Percentiles rank a stretch among this genome's conserved stretches.
These are phyloP conservation scores for Protea cynaroides DNA, from an alignment of 164 flowering plant species.

Conservation along the genomic window DNA sequence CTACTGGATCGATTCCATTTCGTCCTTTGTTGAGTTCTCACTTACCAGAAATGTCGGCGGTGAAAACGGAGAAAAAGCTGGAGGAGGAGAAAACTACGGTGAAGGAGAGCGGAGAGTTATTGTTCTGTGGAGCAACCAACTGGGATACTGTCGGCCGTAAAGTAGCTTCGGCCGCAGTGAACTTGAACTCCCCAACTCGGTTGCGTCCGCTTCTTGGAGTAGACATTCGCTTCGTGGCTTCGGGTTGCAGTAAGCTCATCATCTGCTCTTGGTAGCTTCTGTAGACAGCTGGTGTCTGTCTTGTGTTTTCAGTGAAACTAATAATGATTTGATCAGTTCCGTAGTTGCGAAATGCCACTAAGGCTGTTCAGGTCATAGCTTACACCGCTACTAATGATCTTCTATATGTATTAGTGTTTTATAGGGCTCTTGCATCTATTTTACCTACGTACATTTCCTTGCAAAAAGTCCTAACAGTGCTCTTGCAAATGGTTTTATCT, in stretches of 20 bases:
- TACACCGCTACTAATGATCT: no score
- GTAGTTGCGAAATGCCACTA: background rate
- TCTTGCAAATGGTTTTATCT: background rate
- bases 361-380: background rate
- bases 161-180: slow-evolving; percentile 30
- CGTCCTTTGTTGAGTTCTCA: no score
- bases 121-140: slow-evolving; percentile 78
- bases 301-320: background rate
- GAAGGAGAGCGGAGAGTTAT: slow-evolving; percentile 66
- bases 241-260: slow-evolving; percentile 61
- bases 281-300: background rate
- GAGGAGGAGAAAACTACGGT: slow-evolving; percentile 25
- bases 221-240: slow-evolving; percentile 70
- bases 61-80: slow-evolving; percentile 29
- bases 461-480: no score
- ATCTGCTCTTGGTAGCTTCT: background rate
- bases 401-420: no score
- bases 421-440: no score
- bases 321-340: background rate
- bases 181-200: slow-evolving; percentile 75
- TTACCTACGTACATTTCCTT: no score
- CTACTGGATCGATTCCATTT: no score
- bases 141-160: slow-evolving; percentile 72
- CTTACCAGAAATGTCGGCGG: slow-evolving; percentile 29
- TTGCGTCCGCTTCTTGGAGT: slow-evolving; percentile 76